phyloP scores from a whole-genome alignment of 176 grass and related monocot genomes.

The Zoysia japonica region DNA sequence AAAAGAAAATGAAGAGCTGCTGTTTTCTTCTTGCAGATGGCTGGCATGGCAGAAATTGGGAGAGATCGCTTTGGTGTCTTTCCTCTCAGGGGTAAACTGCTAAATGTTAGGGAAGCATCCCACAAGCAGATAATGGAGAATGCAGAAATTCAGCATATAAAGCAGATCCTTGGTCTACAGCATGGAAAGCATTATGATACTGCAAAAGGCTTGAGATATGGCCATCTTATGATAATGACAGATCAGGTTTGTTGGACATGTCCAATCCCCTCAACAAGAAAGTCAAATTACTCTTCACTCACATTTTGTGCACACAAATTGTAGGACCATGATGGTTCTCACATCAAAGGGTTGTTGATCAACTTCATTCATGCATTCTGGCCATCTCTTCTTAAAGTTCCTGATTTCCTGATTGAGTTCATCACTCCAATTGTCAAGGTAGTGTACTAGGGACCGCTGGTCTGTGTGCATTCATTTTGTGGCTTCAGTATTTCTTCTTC shows the following conservation, averaged over 20 bases:
- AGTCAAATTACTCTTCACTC: slow-evolving; percentile 3
- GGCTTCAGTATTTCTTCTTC: background rate
- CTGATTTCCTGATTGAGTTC: slow-evolving; percentile 86
- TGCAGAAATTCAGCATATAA: slow-evolving; percentile 83
- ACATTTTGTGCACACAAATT: slow-evolving; percentile 5
- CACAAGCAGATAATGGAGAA: slow-evolving; percentile 88
- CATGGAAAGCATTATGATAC: slow-evolving; percentile 74
- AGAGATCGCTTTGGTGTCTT: slow-evolving; percentile 89
- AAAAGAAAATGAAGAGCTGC: background rate
- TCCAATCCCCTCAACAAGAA: slow-evolving; percentile 2
- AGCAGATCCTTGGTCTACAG: slow-evolving; percentile 90
- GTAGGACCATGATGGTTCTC: slow-evolving; percentile 89
- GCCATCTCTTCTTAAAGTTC: slow-evolving; percentile 85
- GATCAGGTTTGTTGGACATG: slow-evolving; percentile 63
- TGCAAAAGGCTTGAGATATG: slow-evolving; percentile 87
- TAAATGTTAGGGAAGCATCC: slow-evolving; percentile 89
- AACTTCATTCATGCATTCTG: slow-evolving; percentile 89
- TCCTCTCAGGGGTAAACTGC: slow-evolving; percentile 81
- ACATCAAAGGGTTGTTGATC: slow-evolving; percentile 88
- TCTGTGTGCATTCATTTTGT: background rate
- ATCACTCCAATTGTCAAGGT: slow-evolving; percentile 93
- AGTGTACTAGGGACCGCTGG: background rate
- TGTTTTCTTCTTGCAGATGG: slow-evolving; percentile 57
- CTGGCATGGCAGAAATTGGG: slow-evolving; percentile 67
- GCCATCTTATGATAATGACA: slow-evolving; percentile 99